A percentile compares a stretch with the other conserved stretches of the same genome.
Conservation (phyloP, 225 moss, liverwort and hornwort genomes). For the Anthoceros angustus region DNA sequence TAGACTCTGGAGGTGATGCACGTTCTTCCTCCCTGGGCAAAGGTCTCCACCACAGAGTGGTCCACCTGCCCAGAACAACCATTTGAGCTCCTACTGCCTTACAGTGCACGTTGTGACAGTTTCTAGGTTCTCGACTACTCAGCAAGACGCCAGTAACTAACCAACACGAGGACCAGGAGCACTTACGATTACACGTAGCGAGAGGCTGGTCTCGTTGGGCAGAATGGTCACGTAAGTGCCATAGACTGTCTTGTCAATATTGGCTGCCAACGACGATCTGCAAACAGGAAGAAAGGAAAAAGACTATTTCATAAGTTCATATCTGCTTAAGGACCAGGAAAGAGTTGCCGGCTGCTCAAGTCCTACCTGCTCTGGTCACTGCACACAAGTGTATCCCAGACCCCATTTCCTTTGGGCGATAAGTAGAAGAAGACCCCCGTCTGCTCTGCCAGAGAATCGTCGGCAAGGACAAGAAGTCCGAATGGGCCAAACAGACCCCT, state of each 20-base stretch:
- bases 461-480: slow-evolving; percentile 24
- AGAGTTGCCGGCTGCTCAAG: not conserved
- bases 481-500: slow-evolving; percentile 50
- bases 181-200: slow-evolving; percentile 59
- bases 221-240: slow-evolving; percentile 49
- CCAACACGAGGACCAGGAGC: not conserved
- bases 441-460: slow-evolving; percentile 15
- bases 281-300: not conserved
- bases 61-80: slow-evolving; percentile 32
- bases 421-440: slow-evolving; percentile 33
- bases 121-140: not conserved
- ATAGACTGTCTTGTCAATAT: slow-evolving; percentile 52
- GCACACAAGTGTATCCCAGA: slow-evolving; percentile 24
- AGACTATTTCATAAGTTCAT: not conserved
- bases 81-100: not conserved
- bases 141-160: not conserved
- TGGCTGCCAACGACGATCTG: slow-evolving; percentile 45
- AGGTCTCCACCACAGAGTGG: slow-evolving; percentile 64
- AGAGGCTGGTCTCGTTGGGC: slow-evolving; percentile 34
- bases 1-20: slow-evolving; percentile 69
- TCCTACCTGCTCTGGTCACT: slow-evolving; percentile 33
- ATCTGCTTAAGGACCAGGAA: not conserved
- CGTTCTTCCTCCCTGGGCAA: slow-evolving; percentile 58
- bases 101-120: not conserved
- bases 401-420: slow-evolving; percentile 9